Conservation (phyloP, 1,284 basidiomycete species). For the Sporisorium reilianum region DNA sequence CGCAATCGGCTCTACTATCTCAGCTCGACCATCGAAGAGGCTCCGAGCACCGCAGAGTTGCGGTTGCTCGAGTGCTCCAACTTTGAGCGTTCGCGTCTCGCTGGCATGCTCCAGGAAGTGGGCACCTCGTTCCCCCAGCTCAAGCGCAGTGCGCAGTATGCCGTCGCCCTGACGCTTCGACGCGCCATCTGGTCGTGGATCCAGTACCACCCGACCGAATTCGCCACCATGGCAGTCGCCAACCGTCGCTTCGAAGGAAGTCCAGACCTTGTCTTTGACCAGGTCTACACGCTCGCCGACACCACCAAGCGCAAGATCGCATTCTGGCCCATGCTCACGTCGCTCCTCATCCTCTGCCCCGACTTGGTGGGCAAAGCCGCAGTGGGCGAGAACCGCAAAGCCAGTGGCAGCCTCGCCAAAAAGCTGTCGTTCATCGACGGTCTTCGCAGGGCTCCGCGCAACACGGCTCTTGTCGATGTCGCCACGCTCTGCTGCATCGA, state of each 20-base stretch:
- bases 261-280: conserved; percentile 68
- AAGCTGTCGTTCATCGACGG: conserved; percentile 71
- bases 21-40: conserved; percentile 72
- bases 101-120: conserved; percentile 74
- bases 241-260: conserved; percentile 66
- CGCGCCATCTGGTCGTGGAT: conserved; percentile 93
- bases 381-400: conserved; percentile 68
- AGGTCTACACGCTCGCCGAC: conserved; percentile 63
- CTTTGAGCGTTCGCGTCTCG: conserved; percentile 69
- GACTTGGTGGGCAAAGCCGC: conserved; percentile 76
- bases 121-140: conserved; percentile 86
- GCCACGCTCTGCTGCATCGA: conserved; percentile 83
- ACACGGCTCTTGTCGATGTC: conserved; percentile 73
- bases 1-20: conserved; percentile 79
- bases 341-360: conserved; percentile 81
- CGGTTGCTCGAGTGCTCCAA: conserved; percentile 75
- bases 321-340: conserved; percentile 83
- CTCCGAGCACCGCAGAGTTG: conserved; percentile 78
- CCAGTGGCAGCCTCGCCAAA: conserved; percentile 68
- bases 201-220: conserved; percentile 83
- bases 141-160: conserved; percentile 79
- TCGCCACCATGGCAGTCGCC: conserved; percentile 77
- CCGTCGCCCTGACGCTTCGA: conserved; percentile 80
- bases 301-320: conserved; percentile 75
- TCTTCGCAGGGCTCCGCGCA: conserved; percentile 63